Percentiles rank a stretch among this genome's conserved stretches.
These are phyloP conservation scores for Aspergillus tubingensis DNA, from an alignment of 2,329 filamentous ascomycete species.

Conservation along the genomic window DNA sequence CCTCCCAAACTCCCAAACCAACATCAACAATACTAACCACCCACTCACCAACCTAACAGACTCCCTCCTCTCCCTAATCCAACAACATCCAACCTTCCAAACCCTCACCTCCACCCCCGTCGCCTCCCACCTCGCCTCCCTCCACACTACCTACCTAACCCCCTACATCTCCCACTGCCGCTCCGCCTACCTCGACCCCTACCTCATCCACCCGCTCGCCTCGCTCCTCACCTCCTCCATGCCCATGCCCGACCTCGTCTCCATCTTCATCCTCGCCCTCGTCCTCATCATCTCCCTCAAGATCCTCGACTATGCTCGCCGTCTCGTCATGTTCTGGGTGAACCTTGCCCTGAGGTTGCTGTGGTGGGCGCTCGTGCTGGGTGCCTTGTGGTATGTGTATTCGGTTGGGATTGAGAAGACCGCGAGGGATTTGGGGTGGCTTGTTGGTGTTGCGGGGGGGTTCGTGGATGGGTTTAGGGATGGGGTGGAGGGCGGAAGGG, in stretches of 20 bases:
- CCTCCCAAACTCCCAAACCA: too few species aligned
- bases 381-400: conserved; percentile 59
- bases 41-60: conserved; percentile 4
- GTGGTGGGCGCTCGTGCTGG: conserved; percentile 64
- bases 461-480: conserved; percentile 60
- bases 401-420: conserved; percentile 37
- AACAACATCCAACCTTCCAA: conserved; percentile 19
- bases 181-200: conserved; percentile 19
- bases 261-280: conserved; percentile 54
- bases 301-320: conserved; percentile 68
- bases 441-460: conserved; percentile 66
- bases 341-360: conserved; percentile 63
- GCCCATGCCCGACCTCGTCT: conserved; percentile 40
- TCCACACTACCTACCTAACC: conserved; percentile 16
- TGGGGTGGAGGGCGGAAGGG: conserved; percentile 40
- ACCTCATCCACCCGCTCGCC: conserved; percentile 34
- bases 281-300: conserved; percentile 65
- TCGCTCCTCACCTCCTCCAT: conserved; percentile 36
- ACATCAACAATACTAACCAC: background rate
- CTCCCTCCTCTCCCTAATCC: conserved; percentile 17
- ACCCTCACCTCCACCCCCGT: conserved; percentile 19
- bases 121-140: conserved; percentile 14
- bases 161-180: conserved; percentile 14
- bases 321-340: conserved; percentile 76
- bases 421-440: conserved; percentile 44